Base-by-base conservation (phyloP, 345 rosid species). In the Populus tremula region DNA sequence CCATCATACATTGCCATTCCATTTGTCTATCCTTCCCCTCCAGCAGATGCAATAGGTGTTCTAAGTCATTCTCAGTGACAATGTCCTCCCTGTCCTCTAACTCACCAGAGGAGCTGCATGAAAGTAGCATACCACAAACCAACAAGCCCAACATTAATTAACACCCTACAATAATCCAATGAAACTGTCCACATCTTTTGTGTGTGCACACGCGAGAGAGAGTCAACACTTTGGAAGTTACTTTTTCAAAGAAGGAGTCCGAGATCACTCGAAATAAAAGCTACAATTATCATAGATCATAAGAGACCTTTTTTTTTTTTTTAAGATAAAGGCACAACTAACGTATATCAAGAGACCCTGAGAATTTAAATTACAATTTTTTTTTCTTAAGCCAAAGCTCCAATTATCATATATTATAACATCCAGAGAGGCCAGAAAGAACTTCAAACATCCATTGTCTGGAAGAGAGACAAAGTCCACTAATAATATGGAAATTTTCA, bases 1-100 rank as follows among this genome's bases (percentile, higher is more conserved):
- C 94, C 99, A 96, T 93, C 89, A 96, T 82, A 76, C 73, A 78
- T 82, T 93, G 99, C 98, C 99, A 96, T 64, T 93, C 97, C 80
- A 84, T 82, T 70, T 86, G 90, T 25, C 87, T 88, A 79, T 86
- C 91, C 67, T 79, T 89, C 47, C 85, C 87, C 85, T 92, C 93
- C 75, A 93, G 89, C 69, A 93, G 85, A 72, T 86, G 87, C 80
- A 91, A 63, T 70, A 96, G 87, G 86, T 89, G 98, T 70, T 94
- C 87, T 18, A 96, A 74, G 86, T 94, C 99, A 77, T 81, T 86
- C 83, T 93, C 96, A 14, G 89, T 86, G 65, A 96, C 89, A 76
- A 91, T 64, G 6, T 88, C 90, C 66, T 85, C 84, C 49, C 80
- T 83, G 83, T 80, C 93, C 59, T 76, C 76, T 53, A 54, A 64